These are phyloP conservation scores for Dothideomycetes sp. DNA, from an alignment of 2,329 filamentous ascomycete genomes.

Conservation along the genomic window DNA sequence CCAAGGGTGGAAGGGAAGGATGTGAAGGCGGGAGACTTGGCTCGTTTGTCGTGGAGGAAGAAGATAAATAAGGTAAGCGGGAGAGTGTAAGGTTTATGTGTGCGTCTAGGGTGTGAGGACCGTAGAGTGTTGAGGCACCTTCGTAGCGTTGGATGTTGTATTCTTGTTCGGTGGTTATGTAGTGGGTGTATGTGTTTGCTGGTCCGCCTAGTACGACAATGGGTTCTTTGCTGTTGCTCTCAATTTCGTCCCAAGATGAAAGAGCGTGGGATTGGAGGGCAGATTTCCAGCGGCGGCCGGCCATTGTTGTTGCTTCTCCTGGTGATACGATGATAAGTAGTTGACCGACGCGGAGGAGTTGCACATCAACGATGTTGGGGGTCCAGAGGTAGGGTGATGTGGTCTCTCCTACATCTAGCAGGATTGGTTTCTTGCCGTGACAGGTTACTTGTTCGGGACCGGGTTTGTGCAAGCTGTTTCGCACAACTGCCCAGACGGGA, in stretches of 20 bases:
- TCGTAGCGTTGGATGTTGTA: slow-evolving; percentile 84
- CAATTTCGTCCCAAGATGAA: slow-evolving; percentile 31
- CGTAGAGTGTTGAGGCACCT: slow-evolving; percentile 85
- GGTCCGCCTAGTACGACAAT: slow-evolving; percentile 81
- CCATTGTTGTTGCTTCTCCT: slow-evolving; percentile 88
- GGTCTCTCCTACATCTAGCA: slow-evolving; percentile 83
- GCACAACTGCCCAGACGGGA: slow-evolving; percentile 72
- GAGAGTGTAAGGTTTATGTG: slow-evolving; percentile 80
- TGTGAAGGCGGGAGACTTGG: slow-evolving; percentile 24
- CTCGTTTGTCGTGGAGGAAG: slow-evolving; percentile 27
- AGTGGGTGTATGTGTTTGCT: slow-evolving; percentile 84
- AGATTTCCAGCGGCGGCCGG: slow-evolving; percentile 74
- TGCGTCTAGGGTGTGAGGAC: slow-evolving; percentile 70
- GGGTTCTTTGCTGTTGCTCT: slow-evolving; percentile 42
- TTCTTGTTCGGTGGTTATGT: slow-evolving; percentile 70
- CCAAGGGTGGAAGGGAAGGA: slow-evolving; percentile 26
- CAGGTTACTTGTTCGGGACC: slow-evolving; percentile 61
- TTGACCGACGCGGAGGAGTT: slow-evolving; percentile 75
- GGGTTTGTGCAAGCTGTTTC: slow-evolving; percentile 62
- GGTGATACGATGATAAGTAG: slow-evolving; percentile 75
- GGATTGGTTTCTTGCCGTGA: slow-evolving; percentile 72
- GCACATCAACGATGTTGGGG: slow-evolving; percentile 84
- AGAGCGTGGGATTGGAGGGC: slow-evolving; percentile 42
- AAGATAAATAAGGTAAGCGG: slow-evolving; percentile 57
- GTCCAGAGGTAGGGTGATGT: slow-evolving; percentile 73